A percentile compares a stretch with the other conserved stretches of the same genome.
phyloP scores from a whole-genome alignment of 192 early-diverging fungal species.

The Chytriomyces sp. region DNA sequence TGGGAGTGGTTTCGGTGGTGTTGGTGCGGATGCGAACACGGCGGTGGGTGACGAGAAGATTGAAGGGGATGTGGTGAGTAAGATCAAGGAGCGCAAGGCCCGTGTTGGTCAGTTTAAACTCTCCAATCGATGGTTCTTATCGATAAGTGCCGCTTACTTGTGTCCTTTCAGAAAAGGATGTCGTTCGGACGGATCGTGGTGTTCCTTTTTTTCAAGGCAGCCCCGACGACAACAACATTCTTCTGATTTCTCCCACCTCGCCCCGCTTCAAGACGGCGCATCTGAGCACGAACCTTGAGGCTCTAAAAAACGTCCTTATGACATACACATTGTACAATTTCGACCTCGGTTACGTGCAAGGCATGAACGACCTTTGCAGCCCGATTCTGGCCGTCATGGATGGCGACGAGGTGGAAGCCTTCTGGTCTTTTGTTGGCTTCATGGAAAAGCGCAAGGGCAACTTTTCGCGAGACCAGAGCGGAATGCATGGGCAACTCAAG shows the following conservation, averaged over 20 bases:
- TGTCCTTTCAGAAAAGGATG: slow-evolving; percentile 93
- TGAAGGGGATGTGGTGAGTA: slow-evolving; percentile 54
- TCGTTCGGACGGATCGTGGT: slow-evolving; percentile 90
- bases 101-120: slow-evolving; percentile 47
- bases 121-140: too few relatives aligned
- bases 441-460: slow-evolving; percentile 93
- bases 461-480: slow-evolving; percentile 90
- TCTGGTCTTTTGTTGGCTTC: slow-evolving; percentile 89
- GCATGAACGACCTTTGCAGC: slow-evolving; percentile 94
- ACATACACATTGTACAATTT: slow-evolving; percentile 89
- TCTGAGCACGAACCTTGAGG: slow-evolving; percentile 77
- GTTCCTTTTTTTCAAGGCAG: slow-evolving; percentile 71
- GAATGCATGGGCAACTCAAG: slow-evolving; percentile 88
- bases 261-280: slow-evolving; percentile 42
- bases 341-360: slow-evolving; percentile 91
- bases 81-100: slow-evolving; percentile 56
- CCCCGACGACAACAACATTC: slow-evolving; percentile 16
- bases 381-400: slow-evolving; percentile 86
- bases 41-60: slow-evolving; percentile 53
- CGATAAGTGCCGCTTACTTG: too few relatives aligned
- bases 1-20: too few relatives aligned
- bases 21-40: neutral
- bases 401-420: slow-evolving; percentile 87
- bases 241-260: slow-evolving; percentile 21
- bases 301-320: slow-evolving; percentile 89